Percentiles rank a stretch among this genome's conserved stretches.
Evolutionary conservation across 306 rosid species (phyloP).

Genomic region (Myrica gale): DNA sequence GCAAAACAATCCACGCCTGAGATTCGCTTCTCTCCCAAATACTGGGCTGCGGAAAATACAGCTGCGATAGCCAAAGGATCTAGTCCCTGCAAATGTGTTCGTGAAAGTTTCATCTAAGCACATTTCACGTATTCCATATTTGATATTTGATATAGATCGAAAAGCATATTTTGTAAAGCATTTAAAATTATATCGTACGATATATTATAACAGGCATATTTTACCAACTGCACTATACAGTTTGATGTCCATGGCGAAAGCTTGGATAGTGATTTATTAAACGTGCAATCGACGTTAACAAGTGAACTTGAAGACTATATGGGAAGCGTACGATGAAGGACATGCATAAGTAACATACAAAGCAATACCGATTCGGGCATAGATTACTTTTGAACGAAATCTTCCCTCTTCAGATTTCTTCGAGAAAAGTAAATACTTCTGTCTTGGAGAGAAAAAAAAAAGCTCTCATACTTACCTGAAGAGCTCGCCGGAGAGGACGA

Average conservation of each 20-base stretch:
- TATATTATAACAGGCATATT: not conserved
- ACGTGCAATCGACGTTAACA: slow-evolving; percentile 16
- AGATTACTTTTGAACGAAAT: not conserved
- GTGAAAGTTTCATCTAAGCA: not conserved
- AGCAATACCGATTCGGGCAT: slow-evolving; percentile 14
- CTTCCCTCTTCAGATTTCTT: not conserved
- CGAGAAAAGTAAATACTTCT: not conserved
- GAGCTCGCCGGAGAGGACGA: slow-evolving; percentile 91
- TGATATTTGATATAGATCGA: too few species aligned
- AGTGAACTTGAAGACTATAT: not conserved
- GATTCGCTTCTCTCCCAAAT: slow-evolving; percentile 83
- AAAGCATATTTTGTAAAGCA: too few species aligned
- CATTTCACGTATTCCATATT: too few species aligned
- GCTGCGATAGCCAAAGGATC: slow-evolving; percentile 82
- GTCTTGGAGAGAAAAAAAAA: not conserved
- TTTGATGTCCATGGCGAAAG: not conserved
- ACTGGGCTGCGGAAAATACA: slow-evolving; percentile 70
- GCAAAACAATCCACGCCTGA: slow-evolving; percentile 66
- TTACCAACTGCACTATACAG: not conserved
- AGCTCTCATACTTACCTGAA: slow-evolving; percentile 56
- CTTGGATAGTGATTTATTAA: not conserved
- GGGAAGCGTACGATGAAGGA: slow-evolving; percentile 19
- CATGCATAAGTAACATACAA: not conserved
- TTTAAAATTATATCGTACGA: too few species aligned
- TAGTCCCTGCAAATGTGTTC: slow-evolving; percentile 53